Conservation (phyloP, 768 basidiomycete genomes). For the Naematelia aurantialba region DNA sequence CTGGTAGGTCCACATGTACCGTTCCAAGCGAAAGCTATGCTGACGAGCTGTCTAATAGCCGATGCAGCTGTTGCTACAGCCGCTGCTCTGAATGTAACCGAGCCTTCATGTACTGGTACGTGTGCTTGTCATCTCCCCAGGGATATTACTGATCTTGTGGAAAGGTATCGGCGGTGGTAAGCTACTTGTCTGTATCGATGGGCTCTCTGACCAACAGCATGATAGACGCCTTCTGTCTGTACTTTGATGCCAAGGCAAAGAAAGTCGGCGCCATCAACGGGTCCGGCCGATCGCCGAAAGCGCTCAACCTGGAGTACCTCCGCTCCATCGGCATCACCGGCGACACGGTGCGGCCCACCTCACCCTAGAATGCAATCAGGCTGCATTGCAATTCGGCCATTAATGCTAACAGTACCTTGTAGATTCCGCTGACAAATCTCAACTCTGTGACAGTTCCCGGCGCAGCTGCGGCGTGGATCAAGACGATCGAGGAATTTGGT, state of each 20-base stretch:
- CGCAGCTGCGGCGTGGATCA: slow-evolving; percentile 92
- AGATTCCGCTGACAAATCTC: slow-evolving; percentile 74
- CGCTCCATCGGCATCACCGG: slow-evolving; percentile 67
- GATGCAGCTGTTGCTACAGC: slow-evolving; percentile 93
- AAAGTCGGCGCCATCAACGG: slow-evolving; percentile 85
- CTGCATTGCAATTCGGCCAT: neutral
- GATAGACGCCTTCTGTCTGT: slow-evolving; percentile 68
- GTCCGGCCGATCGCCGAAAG: slow-evolving; percentile 79
- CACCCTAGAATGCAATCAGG: neutral
- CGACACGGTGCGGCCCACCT: slow-evolving; percentile 27
- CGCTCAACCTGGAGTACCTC: slow-evolving; percentile 69
- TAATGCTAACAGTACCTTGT: slow-evolving; percentile 13
- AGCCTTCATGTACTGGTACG: slow-evolving; percentile 78
- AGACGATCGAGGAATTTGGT: slow-evolving; percentile 77
- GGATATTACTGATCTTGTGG: neutral
- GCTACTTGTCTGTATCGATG: neutral
- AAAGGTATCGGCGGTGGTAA: slow-evolving; percentile 4
- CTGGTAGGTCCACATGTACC: slow-evolving; percentile 59
- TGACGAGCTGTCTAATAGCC: slow-evolving; percentile 54
- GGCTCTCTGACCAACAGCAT: neutral
- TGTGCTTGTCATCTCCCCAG: slow-evolving; percentile 44
- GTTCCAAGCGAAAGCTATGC: slow-evolving; percentile 3
- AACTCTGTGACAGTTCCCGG: slow-evolving; percentile 75
- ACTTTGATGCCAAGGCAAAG: slow-evolving; percentile 78
- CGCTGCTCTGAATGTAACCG: slow-evolving; percentile 78